Percentiles rank a stretch among this genome's conserved stretches.
Conservation (phyloP, 345 rosid species). For the Salix dunnii region DNA sequence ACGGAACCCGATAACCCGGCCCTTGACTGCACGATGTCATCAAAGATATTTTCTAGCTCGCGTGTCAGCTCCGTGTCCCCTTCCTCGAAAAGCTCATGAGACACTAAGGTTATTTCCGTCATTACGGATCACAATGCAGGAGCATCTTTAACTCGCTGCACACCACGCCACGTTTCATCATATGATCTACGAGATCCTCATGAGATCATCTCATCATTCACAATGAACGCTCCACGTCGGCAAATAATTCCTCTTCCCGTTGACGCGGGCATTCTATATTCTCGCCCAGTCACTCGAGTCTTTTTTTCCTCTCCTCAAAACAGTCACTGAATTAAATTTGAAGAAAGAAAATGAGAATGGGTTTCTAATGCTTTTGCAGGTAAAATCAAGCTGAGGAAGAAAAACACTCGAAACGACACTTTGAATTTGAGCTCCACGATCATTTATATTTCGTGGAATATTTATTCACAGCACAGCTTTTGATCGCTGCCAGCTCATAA, state of each 20-base stretch:
- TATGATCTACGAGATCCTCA: slow-evolving; percentile 3
- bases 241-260: neutral
- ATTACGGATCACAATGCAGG: neutral
- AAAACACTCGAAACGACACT: too few relatives aligned
- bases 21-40: neutral
- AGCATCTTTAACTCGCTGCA: slow-evolving; percentile 36
- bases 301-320: too few relatives aligned
- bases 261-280: neutral
- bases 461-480: slow-evolving; percentile 22
- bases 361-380: too few relatives aligned
- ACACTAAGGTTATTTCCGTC: slow-evolving; percentile 12
- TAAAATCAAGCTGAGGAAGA: too few relatives aligned
- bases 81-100: neutral
- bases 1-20: neutral
- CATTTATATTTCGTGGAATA: too few relatives aligned
- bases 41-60: slow-evolving; percentile 11
- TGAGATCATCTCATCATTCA: neutral
- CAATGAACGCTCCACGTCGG: slow-evolving; percentile 20
- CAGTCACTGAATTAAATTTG: too few relatives aligned
- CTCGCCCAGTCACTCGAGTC: too few relatives aligned
- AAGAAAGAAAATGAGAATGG: too few relatives aligned
- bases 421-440: too few relatives aligned
- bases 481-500: slow-evolving; percentile 32
- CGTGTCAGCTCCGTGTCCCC: neutral
- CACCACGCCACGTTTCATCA: slow-evolving; percentile 30